Evolutionary conservation across 306 rosid genomes (phyloP), one percentile per base, ranked within the genome.

Genomic region (Prunus padus): DNA sequence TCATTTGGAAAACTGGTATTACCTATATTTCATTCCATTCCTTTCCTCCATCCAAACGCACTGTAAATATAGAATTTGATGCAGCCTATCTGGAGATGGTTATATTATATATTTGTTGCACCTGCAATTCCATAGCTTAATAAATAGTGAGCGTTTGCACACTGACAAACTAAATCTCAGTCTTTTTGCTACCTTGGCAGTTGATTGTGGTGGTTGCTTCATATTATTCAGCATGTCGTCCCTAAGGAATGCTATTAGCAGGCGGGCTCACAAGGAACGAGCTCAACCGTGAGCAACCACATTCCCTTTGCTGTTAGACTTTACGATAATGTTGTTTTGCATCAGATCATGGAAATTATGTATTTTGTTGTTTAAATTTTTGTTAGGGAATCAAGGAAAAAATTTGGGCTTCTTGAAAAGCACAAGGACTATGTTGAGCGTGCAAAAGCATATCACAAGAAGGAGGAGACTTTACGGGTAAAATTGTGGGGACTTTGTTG

Each of bases 401-500:
- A 84, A 74, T 91, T 91, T 79, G 97, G 97, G 55, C 59, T 86
- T 55, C 96, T 89, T 31, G 98, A 93, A 76, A 93, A 89, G 67
- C 98, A 93, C 80, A 91, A 93, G 80, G 97, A 93, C 82, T 91
- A 93, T 84, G 89, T 91, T 1, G 78, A 84, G 77, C 96, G 96
- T 50, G 98, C 96, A 23, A 81, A 90, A 45, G 88, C 81, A 12
- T 94, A 60, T 73, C 97, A 92, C 82, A 76, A 81, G 57, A 91
- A 92, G 79, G 88, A 94, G 81, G 89, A 88, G 14, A 64, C 88
- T 73, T 46, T 94, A 50, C 87, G 65, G 92, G 98, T 94, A 72
- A 19, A 31, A 8, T 66, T 22, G 4, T 19, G 64, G 47, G 20
- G 22, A 45, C 33, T 20, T 13, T 54, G 9, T 22, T 52, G 1